Conservation (phyloP, 805 yeast species). For the Candida palmyrensis region DNA sequence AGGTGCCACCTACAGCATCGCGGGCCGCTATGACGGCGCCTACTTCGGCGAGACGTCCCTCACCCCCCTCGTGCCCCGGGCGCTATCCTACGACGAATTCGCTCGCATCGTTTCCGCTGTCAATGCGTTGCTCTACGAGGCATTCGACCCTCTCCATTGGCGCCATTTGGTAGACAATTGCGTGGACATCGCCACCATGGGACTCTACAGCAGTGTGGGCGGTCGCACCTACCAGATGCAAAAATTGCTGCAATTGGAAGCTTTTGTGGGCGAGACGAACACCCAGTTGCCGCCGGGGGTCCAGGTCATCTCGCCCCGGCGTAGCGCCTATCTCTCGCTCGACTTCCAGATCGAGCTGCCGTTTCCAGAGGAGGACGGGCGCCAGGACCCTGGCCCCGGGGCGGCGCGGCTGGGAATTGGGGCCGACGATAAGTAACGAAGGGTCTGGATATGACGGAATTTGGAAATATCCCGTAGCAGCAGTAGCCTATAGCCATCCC, state of each 20-base stretch:
- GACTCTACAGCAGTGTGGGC: constrained; percentile 31
- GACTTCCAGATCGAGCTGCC: constrained; percentile 53
- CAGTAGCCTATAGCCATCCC: too few species aligned
- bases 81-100: constrained; percentile 32
- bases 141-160: constrained; percentile 31
- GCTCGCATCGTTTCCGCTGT: constrained; percentile 35
- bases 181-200: constrained; percentile 35
- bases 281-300: constrained; percentile 15
- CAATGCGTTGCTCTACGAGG: constrained; percentile 37
- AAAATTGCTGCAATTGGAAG: constrained; percentile 37
- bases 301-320: constrained; percentile 44
- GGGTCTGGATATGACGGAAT: too few species aligned
- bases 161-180: constrained; percentile 30
- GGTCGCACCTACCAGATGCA: constrained; percentile 10
- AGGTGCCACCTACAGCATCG: constrained; percentile 1
- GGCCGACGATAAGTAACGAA: too few species aligned
- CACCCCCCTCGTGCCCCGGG: constrained; percentile 37
- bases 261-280: constrained; percentile 18
- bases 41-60: constrained; percentile 49
- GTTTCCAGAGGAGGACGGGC: background rate
- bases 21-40: constrained; percentile 36
- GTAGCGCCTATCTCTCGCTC: constrained; percentile 51
- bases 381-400: too few species aligned
- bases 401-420: too few species aligned
- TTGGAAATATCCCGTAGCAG: too few species aligned